phyloP scores from a whole-genome alignment of 108 stramenopile genomes.

The Cyclotella baltica region DNA sequence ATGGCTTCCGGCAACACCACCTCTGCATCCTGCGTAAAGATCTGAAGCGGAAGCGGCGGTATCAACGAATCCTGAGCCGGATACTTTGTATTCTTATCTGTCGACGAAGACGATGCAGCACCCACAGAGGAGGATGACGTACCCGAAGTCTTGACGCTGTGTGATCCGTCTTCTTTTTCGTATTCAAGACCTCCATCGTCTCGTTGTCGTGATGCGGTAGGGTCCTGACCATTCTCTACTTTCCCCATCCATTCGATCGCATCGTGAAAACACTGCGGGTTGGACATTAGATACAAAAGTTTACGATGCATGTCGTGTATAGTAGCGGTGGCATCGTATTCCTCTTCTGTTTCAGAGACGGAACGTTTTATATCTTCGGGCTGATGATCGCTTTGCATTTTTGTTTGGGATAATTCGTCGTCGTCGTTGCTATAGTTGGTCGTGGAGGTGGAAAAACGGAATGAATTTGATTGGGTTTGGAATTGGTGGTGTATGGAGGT shows the following conservation, averaged over 20 bases:
- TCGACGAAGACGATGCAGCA: background rate
- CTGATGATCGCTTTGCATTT: background rate
- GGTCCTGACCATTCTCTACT: conserved; percentile 29
- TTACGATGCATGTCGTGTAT: conserved; percentile 84
- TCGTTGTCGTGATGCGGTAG: background rate
- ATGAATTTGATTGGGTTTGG: background rate
- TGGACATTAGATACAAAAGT: conserved; percentile 69
- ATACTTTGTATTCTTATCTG: background rate
- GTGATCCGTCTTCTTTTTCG: conserved; percentile 11
- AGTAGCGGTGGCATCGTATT: conserved; percentile 65
- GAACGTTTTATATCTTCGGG: conserved; percentile 13
- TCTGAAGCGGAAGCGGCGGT: conserved; percentile 74
- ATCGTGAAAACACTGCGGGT: conserved; percentile 82
- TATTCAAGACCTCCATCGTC: background rate
- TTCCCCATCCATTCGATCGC: conserved; percentile 51
- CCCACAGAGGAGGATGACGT: background rate
- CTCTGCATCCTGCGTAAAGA: conserved; percentile 87
- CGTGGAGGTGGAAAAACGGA: background rate
- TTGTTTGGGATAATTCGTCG: background rate
- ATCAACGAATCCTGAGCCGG: conserved; percentile 3
- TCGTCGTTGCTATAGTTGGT: conserved; percentile 5
- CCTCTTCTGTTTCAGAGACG: background rate
- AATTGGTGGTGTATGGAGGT: background rate
- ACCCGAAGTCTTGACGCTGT: background rate
- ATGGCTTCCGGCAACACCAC: conserved; percentile 88